Evolutionary conservation across 2,329 filamentous ascomycete genomes (phyloP), one percentile per base, ranked within the genome.

Genomic region (Westerdykella ornata): DNA sequence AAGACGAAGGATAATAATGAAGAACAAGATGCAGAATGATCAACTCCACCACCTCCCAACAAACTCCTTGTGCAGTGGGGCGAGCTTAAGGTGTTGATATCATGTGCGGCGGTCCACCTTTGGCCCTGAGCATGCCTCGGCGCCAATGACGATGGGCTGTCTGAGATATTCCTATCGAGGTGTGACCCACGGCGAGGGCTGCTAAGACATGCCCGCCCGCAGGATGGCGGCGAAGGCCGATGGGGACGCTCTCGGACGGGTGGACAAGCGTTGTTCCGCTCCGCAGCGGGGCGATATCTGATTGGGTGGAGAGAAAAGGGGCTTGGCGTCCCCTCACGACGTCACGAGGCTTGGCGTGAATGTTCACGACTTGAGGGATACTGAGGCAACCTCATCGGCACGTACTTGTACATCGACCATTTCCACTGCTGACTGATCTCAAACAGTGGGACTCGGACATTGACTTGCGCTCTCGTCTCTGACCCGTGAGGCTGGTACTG

Each of bases 151-250:
- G 30, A 15, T 17, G 30, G 16, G 16, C 8, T 33, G 14, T 33
- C n/a, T 33, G 30, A n/a, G n/a, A n/a, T n/a, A 9, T 14, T 33
- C 30, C 14, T 33, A 33, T 33, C 30, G 30, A 33, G 30, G 7
- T 26, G 22, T 26, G 22, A 26, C 30, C 30, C 30, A 33, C n/a
- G 30, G n/a, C 9, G 30, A 33, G 30, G 8, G n/a, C n/a, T 33
- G 30, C 16, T 17, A 33, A 13, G 30, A 7, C 15, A 19, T 7
- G 9, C 13, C 16, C 30, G 13, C 30, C 30, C 4, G 30, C 30
- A 15, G 44, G 41, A 47, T 37, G 37, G 22, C 43, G 44, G 41
- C 37, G 44, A 46, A 41, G 42, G 32, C 45, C 45, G 45, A 30
- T n/a, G 31, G 30, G 3, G n/a, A 11, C 3, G 22, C 22, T 26